Evolutionary conservation across 371 early-diverging fungal species (phyloP).

Genomic region (Vairimorpha apis): DNA sequence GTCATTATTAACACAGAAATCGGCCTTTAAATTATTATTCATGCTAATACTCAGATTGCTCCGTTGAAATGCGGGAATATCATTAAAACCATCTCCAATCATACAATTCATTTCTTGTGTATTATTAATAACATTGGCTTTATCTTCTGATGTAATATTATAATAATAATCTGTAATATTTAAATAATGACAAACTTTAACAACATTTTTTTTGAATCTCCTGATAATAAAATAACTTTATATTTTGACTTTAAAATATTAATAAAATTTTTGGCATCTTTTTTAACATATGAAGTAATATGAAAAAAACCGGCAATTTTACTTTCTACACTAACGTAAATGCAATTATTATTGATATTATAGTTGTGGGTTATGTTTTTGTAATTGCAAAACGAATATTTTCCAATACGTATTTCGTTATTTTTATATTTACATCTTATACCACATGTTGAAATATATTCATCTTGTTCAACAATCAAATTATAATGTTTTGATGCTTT

Average conservation of each 20-base stretch:
- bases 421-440: conserved; percentile 1
- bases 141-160: neutral
- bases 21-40: neutral
- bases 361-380: neutral
- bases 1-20: neutral
- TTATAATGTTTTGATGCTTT: neutral
- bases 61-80: conserved; percentile 3
- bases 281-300: neutral
- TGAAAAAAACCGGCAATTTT: neutral
- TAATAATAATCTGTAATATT: conserved; percentile 1
- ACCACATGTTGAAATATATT: neutral
- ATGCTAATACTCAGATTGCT: neutral
- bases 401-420: conserved; percentile 6
- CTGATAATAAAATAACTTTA: neutral
- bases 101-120: neutral
- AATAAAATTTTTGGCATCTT: neutral
- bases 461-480: too few species aligned
- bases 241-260: neutral
- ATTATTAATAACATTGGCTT: neutral
- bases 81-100: conserved; percentile 22
- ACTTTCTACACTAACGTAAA: neutral
- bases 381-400: neutral
- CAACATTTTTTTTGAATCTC: conserved; percentile 16
- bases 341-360: neutral
- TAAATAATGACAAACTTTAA: neutral